Conservation (phyloP, 495 filamentous ascomycete genomes). For the Hamigera avellanea region DNA sequence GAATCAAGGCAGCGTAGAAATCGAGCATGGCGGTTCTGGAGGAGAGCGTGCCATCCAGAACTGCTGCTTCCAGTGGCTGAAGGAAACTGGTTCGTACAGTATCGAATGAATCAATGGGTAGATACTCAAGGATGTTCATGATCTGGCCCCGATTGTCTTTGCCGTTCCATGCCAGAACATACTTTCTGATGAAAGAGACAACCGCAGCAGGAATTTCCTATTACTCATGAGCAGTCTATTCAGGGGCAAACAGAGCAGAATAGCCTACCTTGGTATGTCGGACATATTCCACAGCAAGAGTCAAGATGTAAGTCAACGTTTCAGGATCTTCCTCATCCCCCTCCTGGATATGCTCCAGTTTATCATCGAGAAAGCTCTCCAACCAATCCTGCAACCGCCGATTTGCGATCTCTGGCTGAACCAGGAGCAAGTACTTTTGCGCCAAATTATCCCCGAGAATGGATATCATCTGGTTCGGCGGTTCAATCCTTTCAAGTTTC, state of each 20-base stretch:
- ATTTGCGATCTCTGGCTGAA: conserved; percentile 43
- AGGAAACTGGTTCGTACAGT: conserved; percentile 37
- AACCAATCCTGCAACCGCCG: conserved; percentile 58
- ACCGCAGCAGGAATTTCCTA: conserved; percentile 52
- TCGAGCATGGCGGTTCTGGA: conserved; percentile 46
- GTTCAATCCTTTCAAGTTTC: conserved; percentile 66
- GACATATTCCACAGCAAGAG: conserved; percentile 46
- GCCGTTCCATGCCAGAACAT: conserved; percentile 61
- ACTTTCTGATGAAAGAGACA: conserved; percentile 48
- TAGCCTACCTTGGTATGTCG: conserved; percentile 48
- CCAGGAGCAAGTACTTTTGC: conserved; percentile 61
- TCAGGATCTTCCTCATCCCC: conserved; percentile 37
- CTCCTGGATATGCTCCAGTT: conserved; percentile 39
- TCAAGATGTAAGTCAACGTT: conserved; percentile 36
- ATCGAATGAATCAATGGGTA: conserved; percentile 48
- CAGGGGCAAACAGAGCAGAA: neutral
- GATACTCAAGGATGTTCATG: conserved; percentile 52
- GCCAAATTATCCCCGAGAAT: conserved; percentile 63
- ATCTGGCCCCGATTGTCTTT: conserved; percentile 43
- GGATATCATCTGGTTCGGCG: conserved; percentile 72
- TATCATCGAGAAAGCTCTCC: conserved; percentile 45
- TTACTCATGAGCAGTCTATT: conserved; percentile 8
- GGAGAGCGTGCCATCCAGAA: conserved; percentile 38
- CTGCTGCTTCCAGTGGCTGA: conserved; percentile 41
- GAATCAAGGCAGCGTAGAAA: conserved; percentile 63